Evolutionary conservation across 177 flowering plant species (phyloP).

Genomic region (Vitis hybrid): DNA sequence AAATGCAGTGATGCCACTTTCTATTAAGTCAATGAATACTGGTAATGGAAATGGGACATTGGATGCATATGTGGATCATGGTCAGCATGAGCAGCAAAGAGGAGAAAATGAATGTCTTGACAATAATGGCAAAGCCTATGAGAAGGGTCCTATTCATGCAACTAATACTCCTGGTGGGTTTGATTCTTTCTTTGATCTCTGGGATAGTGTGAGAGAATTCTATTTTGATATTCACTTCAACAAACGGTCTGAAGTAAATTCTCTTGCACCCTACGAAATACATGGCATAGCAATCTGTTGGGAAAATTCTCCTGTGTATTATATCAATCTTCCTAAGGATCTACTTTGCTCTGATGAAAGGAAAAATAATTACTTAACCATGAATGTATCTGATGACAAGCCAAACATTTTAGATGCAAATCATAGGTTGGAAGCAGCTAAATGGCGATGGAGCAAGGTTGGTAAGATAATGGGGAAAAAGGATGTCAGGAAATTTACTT

Average conservation of each 20-base stretch:
- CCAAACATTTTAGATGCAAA: conserved; percentile 16
- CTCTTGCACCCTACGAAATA: conserved; percentile 64
- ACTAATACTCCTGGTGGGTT: conserved; percentile 60
- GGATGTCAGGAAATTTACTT: conserved; percentile 56
- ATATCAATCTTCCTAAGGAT: conserved; percentile 76
- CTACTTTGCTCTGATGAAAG: conserved; percentile 33
- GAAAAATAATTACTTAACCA: conserved; percentile 14
- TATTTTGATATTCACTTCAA: conserved; percentile 83
- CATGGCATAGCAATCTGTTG: conserved; percentile 92
- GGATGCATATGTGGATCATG: conserved; percentile 17
- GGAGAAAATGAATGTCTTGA: conserved; percentile 8
- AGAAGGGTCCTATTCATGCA: conserved; percentile 71
- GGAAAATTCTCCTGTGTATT: conserved; percentile 90
- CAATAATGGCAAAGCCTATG: conserved; percentile 17
- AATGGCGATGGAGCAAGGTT: conserved; percentile 67
- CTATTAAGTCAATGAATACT: conserved; percentile 14
- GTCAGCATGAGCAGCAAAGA: conserved; percentile 13
- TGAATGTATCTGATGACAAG: conserved; percentile 19
- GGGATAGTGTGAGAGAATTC: conserved; percentile 68
- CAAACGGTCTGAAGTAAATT: conserved; percentile 48
- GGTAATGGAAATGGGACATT: conserved; percentile 14
- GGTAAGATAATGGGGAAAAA: conserved; percentile 51
- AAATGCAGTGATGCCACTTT: conserved; percentile 12
- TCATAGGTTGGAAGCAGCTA: conserved; percentile 38
- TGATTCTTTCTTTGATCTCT: conserved; percentile 79